Evolutionary conservation across 192 early-diverging fungal species (phyloP), one percentile per base, ranked within the genome.

Genomic region (Radiomyces spectabilis): DNA sequence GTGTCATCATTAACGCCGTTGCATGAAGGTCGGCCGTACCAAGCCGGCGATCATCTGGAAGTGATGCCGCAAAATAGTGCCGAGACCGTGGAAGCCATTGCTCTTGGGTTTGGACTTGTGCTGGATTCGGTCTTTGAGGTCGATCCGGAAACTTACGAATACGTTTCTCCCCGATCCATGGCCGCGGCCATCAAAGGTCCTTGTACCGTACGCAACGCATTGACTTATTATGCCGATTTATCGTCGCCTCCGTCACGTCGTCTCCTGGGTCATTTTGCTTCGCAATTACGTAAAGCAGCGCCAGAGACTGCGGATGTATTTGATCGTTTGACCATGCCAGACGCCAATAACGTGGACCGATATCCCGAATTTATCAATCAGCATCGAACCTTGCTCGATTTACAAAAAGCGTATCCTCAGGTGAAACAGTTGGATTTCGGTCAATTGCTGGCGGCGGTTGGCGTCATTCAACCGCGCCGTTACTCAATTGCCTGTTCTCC

Each of bases 401-500:
- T 67, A 4, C 44, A 49, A 34, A 37, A 16, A 5, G 65, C 57
- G 3, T 56, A 49, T 22, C 68, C 72, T 29, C 30, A 67, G 7
- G 53, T 67, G 18, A 60, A 60, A 19, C 34, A 51, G 26, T 29
- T 67, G 16, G 51, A 60, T 24, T 41, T 80, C 8, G 52, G 29
- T 3, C 71, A 76, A 30, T 70, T 78, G 37, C 31, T 80, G 54
- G 53, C 63, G 27, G 41, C 59, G 10, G 61, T 74, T 16, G 34
- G 54, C 9, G 61, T 58, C 22, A 77, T 93, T 18, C 75, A 76
- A 46, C 92, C 95, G 18, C 84, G 95, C 35, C 83, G 85, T 34
- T 98, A 96, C 68, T 94, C 92, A 0, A 83, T 94, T 18, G 77
- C 84, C 37, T 79, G 77, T 48, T 85, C 89, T 0, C 85, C 83